Conservation (phyloP, 495 filamentous ascomycete genomes). For the Astrocystis sublimbata region DNA sequence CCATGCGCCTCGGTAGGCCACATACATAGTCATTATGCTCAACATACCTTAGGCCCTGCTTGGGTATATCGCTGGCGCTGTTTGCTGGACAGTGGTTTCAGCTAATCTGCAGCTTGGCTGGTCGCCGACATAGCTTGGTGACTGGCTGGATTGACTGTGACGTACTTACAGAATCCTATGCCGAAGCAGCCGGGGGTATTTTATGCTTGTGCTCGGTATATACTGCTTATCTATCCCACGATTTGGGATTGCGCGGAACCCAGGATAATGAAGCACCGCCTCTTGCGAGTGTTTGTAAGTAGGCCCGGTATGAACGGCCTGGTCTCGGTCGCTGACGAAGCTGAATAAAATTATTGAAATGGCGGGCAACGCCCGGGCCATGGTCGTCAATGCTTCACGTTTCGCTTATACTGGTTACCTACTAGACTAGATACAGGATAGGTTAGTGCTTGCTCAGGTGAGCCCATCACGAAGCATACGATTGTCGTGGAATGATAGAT, state of each 20-base stretch:
- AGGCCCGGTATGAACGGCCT: not conserved
- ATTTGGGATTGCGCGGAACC: not conserved
- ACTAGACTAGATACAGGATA: not conserved
- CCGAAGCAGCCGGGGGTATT: not conserved
- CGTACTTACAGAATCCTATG: not conserved
- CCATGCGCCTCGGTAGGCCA: not conserved
- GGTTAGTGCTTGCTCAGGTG: not conserved
- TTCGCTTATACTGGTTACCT: not conserved
- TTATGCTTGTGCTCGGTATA: too few species aligned
- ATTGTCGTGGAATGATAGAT: not conserved
- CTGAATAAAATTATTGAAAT: too few species aligned
- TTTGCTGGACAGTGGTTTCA: not conserved
- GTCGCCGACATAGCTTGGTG: not conserved
- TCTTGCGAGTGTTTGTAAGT: too few species aligned
- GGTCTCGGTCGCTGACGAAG: not conserved
- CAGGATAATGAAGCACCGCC: not conserved
- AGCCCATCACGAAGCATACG: not conserved
- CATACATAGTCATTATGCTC: slow-evolving; percentile 11
- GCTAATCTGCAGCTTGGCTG: not conserved
- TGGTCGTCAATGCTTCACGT: not conserved
- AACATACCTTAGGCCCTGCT: not conserved
- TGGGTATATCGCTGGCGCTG: not conserved
- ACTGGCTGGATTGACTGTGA: not conserved
- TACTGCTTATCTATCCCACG: not conserved
- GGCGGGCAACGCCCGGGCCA: too few species aligned